Evolutionary conservation across 768 basidiomycete species (phyloP).

Genomic region (Boletellus ananiceps): DNA sequence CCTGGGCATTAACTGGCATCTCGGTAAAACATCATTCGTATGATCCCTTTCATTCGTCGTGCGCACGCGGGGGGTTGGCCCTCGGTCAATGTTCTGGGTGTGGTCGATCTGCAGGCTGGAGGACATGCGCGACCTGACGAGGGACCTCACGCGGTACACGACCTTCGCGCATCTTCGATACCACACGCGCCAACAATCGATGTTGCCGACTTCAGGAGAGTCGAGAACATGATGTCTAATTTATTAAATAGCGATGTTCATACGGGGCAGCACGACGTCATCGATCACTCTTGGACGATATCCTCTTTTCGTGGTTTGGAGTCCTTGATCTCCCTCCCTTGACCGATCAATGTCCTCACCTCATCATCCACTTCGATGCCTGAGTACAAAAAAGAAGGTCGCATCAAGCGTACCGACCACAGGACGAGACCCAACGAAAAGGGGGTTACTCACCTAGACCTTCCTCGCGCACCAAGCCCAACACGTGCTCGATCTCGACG

Average conservation of each 20-base stretch:
- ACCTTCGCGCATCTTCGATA: too few relatives aligned
- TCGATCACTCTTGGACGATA: slow-evolving; percentile 69
- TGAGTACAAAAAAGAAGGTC: slow-evolving; percentile 19
- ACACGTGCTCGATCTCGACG: slow-evolving; percentile 91
- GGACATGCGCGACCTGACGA: too few relatives aligned
- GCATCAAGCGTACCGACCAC: background rate
- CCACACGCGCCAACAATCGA: too few relatives aligned
- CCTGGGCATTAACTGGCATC: too few relatives aligned
- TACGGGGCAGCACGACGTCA: slow-evolving; percentile 12
- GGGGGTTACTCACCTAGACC: slow-evolving; percentile 56
- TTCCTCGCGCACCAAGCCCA: slow-evolving; percentile 84
- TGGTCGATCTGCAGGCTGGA: too few relatives aligned
- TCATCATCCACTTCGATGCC: slow-evolving; percentile 85
- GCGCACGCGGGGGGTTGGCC: too few relatives aligned
- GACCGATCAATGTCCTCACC: slow-evolving; percentile 76
- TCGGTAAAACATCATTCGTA: too few relatives aligned
- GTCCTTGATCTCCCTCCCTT: slow-evolving; percentile 77
- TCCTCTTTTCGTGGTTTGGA: slow-evolving; percentile 90
- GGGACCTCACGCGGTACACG: too few relatives aligned
- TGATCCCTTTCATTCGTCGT: too few relatives aligned
- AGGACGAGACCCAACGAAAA: background rate
- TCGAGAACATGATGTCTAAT: slow-evolving; percentile 5
- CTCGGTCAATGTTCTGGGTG: too few relatives aligned
- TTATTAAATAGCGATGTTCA: slow-evolving; percentile 5
- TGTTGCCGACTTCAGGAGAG: background rate